Base-by-base conservation (phyloP, 495 filamentous ascomycete genomes). In the Coniosporium apollinis region DNA sequence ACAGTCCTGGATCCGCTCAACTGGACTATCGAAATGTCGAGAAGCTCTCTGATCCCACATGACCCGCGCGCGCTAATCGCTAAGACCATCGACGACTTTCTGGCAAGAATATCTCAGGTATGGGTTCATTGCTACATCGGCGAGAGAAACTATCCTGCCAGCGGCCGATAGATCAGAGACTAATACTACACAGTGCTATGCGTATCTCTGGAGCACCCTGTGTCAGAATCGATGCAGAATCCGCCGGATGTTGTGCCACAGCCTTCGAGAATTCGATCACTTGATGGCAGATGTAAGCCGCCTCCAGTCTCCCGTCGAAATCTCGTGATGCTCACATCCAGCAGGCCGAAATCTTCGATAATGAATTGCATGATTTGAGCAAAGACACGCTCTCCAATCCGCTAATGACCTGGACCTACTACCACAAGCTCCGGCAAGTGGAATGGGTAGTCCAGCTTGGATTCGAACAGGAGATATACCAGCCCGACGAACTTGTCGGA, bases 401-500 rank as follows among this genome's bases (percentile, higher is more conserved):
- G 0, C 64, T 97, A 1, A 82, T 79, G 4, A 80, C 76, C 4
- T 97, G 89, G 89, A 70, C 75, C 0, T 89, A 87, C 49, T 70
- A 82, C 36, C 79, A 93, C 48, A 96, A 93, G 51, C 65, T 94
- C 2, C 70, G 65, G 6, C 73, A 89, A 45, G 80, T 94, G 69
- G 77, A 86, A 40, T 79, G 76, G 63, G 76, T 89, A 30, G 64
- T 94, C 9, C 83, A 94, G 52, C 74, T 94, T 35, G 89, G 89
- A n/a, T 94, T 99, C 50, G 89, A 96, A 54, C 73, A 93, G 13
- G 74, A 84, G 6, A 72, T 92, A 18, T 96, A 96, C 49, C 72
- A 82, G 16, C 67, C 76, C 1, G 80, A 93, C 51, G 89, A 99
- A 57, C 63, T 89, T 5, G 69, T 76, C 9, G 74, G 71, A 11